Evolutionary conservation across 1,139 yeast species (phyloP), one percentile per base, ranked within the genome.

Genomic region (Yamadazyma epiphylla): DNA sequence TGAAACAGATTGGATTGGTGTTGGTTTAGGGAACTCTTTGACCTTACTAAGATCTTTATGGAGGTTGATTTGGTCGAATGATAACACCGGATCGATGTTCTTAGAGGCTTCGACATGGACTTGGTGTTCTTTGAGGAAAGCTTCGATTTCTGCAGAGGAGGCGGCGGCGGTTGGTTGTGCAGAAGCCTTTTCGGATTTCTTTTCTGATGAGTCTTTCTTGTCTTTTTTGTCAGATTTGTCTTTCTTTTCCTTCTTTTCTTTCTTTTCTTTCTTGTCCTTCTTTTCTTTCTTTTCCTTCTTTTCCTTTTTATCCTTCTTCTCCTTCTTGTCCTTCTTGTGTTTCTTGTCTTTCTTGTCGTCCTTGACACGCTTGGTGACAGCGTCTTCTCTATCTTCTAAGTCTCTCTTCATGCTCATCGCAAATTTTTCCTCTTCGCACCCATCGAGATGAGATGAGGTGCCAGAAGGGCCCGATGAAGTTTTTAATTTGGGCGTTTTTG

Each of bases 1-100:
- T 9, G 97, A 76, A 20, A 80, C 89, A n/a, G 95, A 77, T 64
- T 91, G 99, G 48, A 91, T 91, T 20, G 98, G 97, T 4, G 97
- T 89, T 34, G 98, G 99, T 46, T 77, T 80, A 19, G 87, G 82
- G 63, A 86, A 91, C 46, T 77, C 76, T 24, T 76, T 58, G 29
- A 89, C 68, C 29, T 74, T 77, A 9, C 65, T 51, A 39, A 71
- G 70, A 38, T 89, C 74, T 34, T 71, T 64, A 2, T 74, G 43
- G 31, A 89, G 70, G 5, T 54, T 39, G 19, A 91, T 67, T 30
- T 82, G 77, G 27, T 70, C 67, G 47, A 91, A 89, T 3, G 79
- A 59, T 31, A 89, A 59, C 15, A 81, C 60, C n/a, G 97, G 97
- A 41, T 80, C 70, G 34, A 83, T 57, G 23, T 64, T 53, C 13